These are phyloP conservation scores for Medicago arabica DNA, from an alignment of 306 rosid species.

Conservation along the genomic window DNA sequence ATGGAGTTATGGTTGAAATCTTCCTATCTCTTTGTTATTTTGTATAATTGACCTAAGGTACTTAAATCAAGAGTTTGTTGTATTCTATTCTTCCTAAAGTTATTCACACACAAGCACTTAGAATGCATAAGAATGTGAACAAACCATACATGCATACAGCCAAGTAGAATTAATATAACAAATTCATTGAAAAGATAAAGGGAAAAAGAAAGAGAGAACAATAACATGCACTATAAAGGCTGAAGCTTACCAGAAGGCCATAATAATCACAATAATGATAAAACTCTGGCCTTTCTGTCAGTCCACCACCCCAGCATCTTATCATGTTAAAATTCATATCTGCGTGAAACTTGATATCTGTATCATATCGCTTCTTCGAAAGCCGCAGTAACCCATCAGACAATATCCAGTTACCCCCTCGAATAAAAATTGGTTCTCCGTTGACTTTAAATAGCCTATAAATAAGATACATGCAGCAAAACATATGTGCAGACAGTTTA, in stretches of 20 bases:
- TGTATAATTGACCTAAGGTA: not conserved
- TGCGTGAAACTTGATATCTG: conserved; percentile 93
- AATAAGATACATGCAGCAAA: conserved; percentile 35
- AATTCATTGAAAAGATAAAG: not conserved
- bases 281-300: conserved; percentile 95
- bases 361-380: conserved; percentile 79
- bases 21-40: not conserved
- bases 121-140: not conserved
- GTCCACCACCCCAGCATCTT: conserved; percentile 98
- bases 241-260: conserved; percentile 81
- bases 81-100: not conserved
- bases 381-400: conserved; percentile 94
- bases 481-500: conserved; percentile 23
- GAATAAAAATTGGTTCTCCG: conserved; percentile 85
- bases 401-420: conserved; percentile 97
- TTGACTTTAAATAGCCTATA: conserved; percentile 91
- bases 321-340: conserved; percentile 97
- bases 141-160: not conserved
- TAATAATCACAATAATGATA: conserved; percentile 86
- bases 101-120: conserved; percentile 13
- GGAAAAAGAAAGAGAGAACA: not conserved
- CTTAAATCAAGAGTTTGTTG: not conserved
- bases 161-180: conserved; percentile 29
- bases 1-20: not conserved
- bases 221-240: not conserved